A percentile compares a stretch with the other conserved stretches of the same genome.
These are phyloP conservation scores for Magnolia changhungtana DNA, from an alignment of 164 flowering plant genomes.

Conservation along the genomic window DNA sequence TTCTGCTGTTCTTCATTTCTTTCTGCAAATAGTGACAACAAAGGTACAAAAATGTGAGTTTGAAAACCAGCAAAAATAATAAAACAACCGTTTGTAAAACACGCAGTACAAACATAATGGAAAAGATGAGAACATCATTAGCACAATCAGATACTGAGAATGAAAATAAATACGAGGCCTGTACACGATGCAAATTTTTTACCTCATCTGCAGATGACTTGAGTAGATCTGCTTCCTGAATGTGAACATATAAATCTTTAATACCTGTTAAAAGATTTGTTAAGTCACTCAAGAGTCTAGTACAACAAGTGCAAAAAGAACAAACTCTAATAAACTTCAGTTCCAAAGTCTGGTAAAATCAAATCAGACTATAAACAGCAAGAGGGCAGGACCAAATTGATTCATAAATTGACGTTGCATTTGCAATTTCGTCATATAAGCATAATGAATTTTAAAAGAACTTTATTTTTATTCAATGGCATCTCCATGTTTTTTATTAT, in stretches of 20 bases:
- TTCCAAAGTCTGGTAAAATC: no score
- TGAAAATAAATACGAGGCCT: not conserved
- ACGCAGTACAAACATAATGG: not conserved
- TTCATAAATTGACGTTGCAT: no score
- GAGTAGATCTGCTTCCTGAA: slow-evolving; percentile 63
- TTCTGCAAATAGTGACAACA: slow-evolving; percentile 49
- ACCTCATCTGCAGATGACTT: slow-evolving; percentile 76
- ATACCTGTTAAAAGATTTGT: slow-evolving; percentile 44
- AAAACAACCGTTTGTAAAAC: not conserved
- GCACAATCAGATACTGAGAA: not conserved
- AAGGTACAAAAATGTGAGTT: not conserved
- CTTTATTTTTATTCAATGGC: not conserved
- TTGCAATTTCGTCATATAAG: not conserved
- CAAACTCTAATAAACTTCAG: not conserved
- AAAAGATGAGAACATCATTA: not conserved
- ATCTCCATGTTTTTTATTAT: not conserved
- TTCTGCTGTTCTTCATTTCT: slow-evolving; percentile 81
- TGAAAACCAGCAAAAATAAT: not conserved
- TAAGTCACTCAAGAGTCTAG: no score
- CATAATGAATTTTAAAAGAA: not conserved
- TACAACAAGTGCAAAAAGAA: not conserved
- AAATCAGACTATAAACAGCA: no score
- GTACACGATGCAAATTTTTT: not conserved
- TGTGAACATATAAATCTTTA: slow-evolving; percentile 49
- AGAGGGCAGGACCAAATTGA: no score